Evolutionary conservation across 129 eudicot genomes (phyloP), one percentile per base, ranked within the genome.

Genomic region (Scalesia atractyloides): DNA sequence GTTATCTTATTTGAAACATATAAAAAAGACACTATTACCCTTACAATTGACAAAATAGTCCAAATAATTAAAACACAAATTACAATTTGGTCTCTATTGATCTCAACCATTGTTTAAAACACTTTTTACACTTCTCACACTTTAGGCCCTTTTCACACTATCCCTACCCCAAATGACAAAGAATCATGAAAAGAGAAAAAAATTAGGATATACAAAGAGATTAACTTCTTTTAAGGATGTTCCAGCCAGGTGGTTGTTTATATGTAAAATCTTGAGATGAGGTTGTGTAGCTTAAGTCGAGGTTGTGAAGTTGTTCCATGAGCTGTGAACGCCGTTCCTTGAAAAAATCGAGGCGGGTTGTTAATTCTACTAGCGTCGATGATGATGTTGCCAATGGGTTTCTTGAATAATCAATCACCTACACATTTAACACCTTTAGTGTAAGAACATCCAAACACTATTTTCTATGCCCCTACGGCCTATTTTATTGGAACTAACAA

Each of bases 341-440:
- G 80, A 93, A 93, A 85, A 85, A 93, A 75, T 93, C 98, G 53
- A 93, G 97, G 46, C 98, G 96, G 7, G 95, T 82, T 46, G 98
- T 93, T 78, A 93, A 73, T 69, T 92, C 98, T 9, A 87, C 94
- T 78, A 92, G 84, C 15, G 98, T 92, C 9, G 98, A 87, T 4
- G 98, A 87, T 5, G 98, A 89, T 65, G 95, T 86, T 43, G 82
- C 88, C 53, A 88, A 70, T 6, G 85, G 92, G 53, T 87, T 84
- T 63, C 91, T 82, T 9, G 86, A 74, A 69, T 80, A 72, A 68
- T 93, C 96, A 73, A 72, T 64, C 67, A 63, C 86, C 98, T 93
- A 85, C 70, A 66, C 49, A 67, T 66, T 54, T 26, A 54, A 75
- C 47, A 76, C 17, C 7, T 51, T 51, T 9, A 61, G 61, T 47